Conservation (phyloP, 78 protist species). For the Dictyostelium brefeldianum region DNA sequence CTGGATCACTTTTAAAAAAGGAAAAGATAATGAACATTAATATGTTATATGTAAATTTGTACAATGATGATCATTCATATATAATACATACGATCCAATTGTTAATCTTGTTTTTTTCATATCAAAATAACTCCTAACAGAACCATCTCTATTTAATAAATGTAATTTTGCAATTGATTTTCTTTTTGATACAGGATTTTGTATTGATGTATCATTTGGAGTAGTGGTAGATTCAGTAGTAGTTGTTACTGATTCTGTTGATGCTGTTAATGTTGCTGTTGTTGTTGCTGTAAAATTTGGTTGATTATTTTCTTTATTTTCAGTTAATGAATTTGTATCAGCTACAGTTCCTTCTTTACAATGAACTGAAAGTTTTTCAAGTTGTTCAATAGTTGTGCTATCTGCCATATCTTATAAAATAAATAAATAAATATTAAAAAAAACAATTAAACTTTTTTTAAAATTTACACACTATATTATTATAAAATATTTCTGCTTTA, state of each 20-base stretch:
- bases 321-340: neutral
- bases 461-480: no score
- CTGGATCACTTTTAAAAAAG: neutral
- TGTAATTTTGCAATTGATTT: neutral
- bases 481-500: no score
- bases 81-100: slow-evolving; percentile 17
- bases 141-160: slow-evolving; percentile 22
- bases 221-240: neutral
- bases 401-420: neutral
- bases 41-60: no score
- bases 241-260: neutral
- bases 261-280: neutral
- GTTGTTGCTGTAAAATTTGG: neutral
- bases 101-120: neutral
- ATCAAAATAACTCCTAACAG: slow-evolving; percentile 1
- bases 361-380: neutral
- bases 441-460: no score
- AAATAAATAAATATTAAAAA: no score
- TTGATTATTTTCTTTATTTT: slow-evolving; percentile 11
- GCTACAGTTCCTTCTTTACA: neutral
- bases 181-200: neutral
- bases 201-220: neutral
- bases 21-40: neutral
- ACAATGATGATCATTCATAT: no score
- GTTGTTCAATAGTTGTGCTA: neutral